Percentiles rank a stretch among this genome's conserved stretches.
Conservation (phyloP, 495 filamentous ascomycete genomes). For the Podospora didyma region DNA sequence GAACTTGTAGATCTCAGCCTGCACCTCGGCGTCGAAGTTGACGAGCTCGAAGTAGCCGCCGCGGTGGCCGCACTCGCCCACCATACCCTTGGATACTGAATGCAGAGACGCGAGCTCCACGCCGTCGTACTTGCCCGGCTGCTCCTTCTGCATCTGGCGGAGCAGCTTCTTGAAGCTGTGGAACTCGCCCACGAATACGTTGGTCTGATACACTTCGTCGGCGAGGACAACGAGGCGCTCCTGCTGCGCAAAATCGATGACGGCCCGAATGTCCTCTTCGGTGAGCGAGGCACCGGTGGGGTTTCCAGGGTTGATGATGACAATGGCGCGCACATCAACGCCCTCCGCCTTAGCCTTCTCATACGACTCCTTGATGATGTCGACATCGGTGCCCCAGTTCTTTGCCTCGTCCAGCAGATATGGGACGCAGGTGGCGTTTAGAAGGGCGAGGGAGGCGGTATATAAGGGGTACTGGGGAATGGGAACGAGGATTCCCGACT, state of each 20-base stretch:
- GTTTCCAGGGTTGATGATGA: slow-evolving; percentile 97
- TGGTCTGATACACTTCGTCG: slow-evolving; percentile 99
- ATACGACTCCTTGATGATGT: slow-evolving; percentile 65
- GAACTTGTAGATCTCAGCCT: slow-evolving; percentile 96
- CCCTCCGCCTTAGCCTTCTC: slow-evolving; percentile 67
- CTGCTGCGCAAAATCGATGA: slow-evolving; percentile 79
- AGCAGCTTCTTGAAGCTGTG: slow-evolving; percentile 90
- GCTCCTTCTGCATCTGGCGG: slow-evolving; percentile 73
- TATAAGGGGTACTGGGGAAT: slow-evolving; percentile 98
- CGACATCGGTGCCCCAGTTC: slow-evolving; percentile 82
- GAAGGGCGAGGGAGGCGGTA: slow-evolving; percentile 83
- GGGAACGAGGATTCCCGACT: slow-evolving; percentile 83
- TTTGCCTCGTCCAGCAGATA: slow-evolving; percentile 86
- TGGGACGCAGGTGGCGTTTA: slow-evolving; percentile 83
- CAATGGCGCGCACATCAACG: slow-evolving; percentile 84
- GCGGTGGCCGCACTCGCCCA: slow-evolving; percentile 95
- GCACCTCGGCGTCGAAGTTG: slow-evolving; percentile 80
- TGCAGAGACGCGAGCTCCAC: slow-evolving; percentile 85
- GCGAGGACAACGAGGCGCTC: slow-evolving; percentile 86
- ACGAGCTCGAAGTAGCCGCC: slow-evolving; percentile 95
- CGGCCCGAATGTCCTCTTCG: slow-evolving; percentile 69
- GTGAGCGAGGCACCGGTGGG: slow-evolving; percentile 85
- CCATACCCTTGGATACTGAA: slow-evolving; percentile 93
- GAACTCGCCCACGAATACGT: slow-evolving; percentile 91
- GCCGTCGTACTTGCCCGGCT: slow-evolving; percentile 69